Evolutionary conservation across 805 yeast genomes (phyloP), one percentile per base, ranked within the genome.

Genomic region (Lipomyces mesembrius): DNA sequence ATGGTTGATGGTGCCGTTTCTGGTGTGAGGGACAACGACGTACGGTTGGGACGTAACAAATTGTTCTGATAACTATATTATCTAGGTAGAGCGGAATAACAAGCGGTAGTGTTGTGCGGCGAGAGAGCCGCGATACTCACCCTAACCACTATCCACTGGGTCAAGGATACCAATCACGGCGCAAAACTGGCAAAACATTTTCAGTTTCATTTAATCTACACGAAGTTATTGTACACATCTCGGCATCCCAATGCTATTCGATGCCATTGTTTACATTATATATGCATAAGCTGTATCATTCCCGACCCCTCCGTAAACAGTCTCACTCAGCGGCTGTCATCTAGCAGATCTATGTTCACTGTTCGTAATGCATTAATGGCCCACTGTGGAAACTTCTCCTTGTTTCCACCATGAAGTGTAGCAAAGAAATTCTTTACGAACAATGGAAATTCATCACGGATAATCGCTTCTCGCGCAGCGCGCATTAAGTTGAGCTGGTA

Each of bases 401-500:
- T 60, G 32, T 78, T 75, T 3, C 79, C 81, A 25, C 68, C 58
- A 69, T 81, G 78, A 63, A 75, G 66, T 46, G 75, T 73, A 1
- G 65, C 22, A 71, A 81, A 81, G 67, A 79, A 81, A 57, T 67
- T 39, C 57, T 71, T 73, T 29, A 81, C 80, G 71, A 77, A 81
- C 55, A 71, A 72, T 39, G 80, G 82, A 66, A 75, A 81, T 59
- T 64, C 52, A 66, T 81, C 83, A 12, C 70, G 76, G 11, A 81
- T 69, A 55, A 81, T 81, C 56, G 83, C 78, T 32, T 68, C 67
- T 6, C 83, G 74, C 34, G 82, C 82, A 12, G 71, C 68, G 12
- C 78, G 68, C 84, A 81, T 81, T 35, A 81, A 76, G 43, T 81
- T 74, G 37, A 81, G 75, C 74, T 81, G 84, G 72, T 80, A 81